A percentile compares a stretch with the other conserved stretches of the same genome.
phyloP scores from a whole-genome alignment of 2,329 filamentous ascomycete genomes.

The Venturia effusa region DNA sequence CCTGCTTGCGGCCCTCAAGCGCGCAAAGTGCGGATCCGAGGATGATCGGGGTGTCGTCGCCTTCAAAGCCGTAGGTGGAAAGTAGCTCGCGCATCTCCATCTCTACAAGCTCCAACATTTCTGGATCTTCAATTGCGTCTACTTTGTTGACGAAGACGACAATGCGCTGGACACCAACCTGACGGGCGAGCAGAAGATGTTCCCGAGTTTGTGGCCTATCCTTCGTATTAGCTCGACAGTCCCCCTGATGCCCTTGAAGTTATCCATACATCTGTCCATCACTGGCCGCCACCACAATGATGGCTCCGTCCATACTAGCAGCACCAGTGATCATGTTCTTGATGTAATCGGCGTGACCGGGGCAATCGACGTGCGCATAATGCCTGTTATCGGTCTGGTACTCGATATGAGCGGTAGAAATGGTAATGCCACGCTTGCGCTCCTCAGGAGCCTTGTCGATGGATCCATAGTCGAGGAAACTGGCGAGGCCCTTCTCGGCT shows the following conservation, averaged over 20 bases:
- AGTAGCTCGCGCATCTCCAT: constrained; percentile 99
- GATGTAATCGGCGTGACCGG: constrained; percentile 99
- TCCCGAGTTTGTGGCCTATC: constrained; percentile 84
- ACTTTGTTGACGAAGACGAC: constrained; percentile 99
- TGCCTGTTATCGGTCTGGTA: constrained; percentile 89
- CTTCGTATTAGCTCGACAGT: not conserved
- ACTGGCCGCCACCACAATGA: constrained; percentile 96
- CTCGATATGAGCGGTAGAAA: constrained; percentile 96
- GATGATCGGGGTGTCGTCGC: constrained; percentile 93
- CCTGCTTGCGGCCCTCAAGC: constrained; percentile 72
- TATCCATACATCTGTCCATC: constrained; percentile 78
- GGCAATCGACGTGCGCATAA: constrained; percentile 99
- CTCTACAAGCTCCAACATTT: constrained; percentile 99
- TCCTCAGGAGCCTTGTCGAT: constrained; percentile 99
- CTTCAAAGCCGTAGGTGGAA: constrained; percentile 87
- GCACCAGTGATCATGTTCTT: constrained; percentile 99
- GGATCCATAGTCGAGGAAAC: constrained; percentile 91
- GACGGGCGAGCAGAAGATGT: constrained; percentile 92
- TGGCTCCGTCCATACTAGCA: constrained; percentile 97
- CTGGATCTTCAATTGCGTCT: constrained; percentile 90
- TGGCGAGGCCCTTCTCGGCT: constrained; percentile 85
- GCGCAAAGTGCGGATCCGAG: constrained; percentile 95
- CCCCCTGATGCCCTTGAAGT: constrained; percentile 22
- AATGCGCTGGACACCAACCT: constrained; percentile 95
- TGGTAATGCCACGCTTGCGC: constrained; percentile 99